Percentiles rank a stretch among this genome's conserved stretches.
Evolutionary conservation across 257 asterid genomes (phyloP).

Genomic region (Jacaranda mimosifolia): DNA sequence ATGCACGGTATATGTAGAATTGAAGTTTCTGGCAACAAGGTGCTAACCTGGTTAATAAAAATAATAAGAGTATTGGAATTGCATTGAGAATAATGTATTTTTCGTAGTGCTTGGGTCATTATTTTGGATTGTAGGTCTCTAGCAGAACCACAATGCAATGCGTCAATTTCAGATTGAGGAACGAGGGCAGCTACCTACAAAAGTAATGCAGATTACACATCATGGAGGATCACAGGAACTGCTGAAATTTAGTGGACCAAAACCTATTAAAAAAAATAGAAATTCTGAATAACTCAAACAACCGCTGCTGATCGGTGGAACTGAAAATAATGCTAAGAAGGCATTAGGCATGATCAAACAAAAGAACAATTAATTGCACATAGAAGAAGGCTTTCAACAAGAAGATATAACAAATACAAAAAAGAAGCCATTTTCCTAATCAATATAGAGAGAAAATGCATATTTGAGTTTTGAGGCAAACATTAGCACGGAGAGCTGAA

Average conservation of each 20-base stretch:
- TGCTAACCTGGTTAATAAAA: constrained; percentile 85
- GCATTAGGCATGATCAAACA: constrained; percentile 7
- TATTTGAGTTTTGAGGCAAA: too few species aligned
- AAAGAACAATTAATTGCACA: not conserved
- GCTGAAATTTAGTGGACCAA: too few species aligned
- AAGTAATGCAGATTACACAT: constrained; percentile 34
- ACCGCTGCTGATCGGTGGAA: too few species aligned
- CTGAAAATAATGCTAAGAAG: not conserved
- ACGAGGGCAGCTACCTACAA: constrained; percentile 97
- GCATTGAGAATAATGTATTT: constrained; percentile 82
- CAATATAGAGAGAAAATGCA: too few species aligned
- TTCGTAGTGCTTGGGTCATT: constrained; percentile 91
- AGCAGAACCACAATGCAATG: constrained; percentile 51
- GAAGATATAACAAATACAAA: too few species aligned
- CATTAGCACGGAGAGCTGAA: too few species aligned
- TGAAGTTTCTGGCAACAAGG: constrained; percentile 35
- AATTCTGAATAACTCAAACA: too few species aligned
- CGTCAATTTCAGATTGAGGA: constrained; percentile 82
- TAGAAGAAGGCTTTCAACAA: too few species aligned
- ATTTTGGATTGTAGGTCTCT: constrained; percentile 69
- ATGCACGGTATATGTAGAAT: constrained; percentile 1
- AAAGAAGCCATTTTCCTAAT: too few species aligned
- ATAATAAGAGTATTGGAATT: constrained; percentile 84
- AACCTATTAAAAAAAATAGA: too few species aligned
- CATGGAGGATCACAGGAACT: not conserved